A percentile compares a stretch with the other conserved stretches of the same genome.
phyloP scores from a whole-genome alignment of 805 yeast genomes.

The Metschnikowia henanensis region DNA sequence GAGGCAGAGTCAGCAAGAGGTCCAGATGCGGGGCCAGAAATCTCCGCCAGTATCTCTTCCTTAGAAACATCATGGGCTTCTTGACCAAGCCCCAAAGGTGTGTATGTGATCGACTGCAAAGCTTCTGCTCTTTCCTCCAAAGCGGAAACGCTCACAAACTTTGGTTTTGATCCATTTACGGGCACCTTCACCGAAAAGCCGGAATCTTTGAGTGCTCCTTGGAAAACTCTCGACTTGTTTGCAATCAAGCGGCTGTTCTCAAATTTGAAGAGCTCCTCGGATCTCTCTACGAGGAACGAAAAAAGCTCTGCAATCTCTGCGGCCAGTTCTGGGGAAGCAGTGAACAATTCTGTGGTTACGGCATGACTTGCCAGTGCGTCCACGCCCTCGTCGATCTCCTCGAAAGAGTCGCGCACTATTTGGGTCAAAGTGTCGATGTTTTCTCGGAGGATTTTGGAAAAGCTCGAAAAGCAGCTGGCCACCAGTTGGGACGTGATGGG shows the following conservation, averaged over 20 bases:
- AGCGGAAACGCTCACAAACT: constrained; percentile 18
- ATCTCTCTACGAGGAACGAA: constrained; percentile 1
- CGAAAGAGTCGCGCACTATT: constrained; percentile 39
- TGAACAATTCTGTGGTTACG: background rate
- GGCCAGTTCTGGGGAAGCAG: background rate
- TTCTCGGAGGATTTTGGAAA: constrained; percentile 39
- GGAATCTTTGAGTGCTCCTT: background rate
- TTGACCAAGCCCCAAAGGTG: background rate
- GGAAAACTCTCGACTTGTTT: constrained; percentile 1
- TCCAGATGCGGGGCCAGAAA: background rate
- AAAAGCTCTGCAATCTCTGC: background rate
- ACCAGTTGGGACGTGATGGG: constrained; percentile 52
- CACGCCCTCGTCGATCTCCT: background rate
- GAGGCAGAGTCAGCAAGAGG: too few relatives aligned
- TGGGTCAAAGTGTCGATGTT: constrained; percentile 58
- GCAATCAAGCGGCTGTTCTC: background rate
- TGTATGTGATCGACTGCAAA: background rate
- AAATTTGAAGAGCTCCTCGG: background rate
- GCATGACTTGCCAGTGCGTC: background rate
- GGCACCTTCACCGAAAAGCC: constrained; percentile 11
- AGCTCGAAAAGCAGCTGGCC: constrained; percentile 6
- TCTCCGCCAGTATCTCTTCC: background rate
- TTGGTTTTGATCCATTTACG: constrained; percentile 14
- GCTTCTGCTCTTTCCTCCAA: constrained; percentile 2
- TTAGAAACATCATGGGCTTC: too few relatives aligned